phyloP scores from a whole-genome alignment of 805 yeast genomes.

The Blastobotrys robertii region DNA sequence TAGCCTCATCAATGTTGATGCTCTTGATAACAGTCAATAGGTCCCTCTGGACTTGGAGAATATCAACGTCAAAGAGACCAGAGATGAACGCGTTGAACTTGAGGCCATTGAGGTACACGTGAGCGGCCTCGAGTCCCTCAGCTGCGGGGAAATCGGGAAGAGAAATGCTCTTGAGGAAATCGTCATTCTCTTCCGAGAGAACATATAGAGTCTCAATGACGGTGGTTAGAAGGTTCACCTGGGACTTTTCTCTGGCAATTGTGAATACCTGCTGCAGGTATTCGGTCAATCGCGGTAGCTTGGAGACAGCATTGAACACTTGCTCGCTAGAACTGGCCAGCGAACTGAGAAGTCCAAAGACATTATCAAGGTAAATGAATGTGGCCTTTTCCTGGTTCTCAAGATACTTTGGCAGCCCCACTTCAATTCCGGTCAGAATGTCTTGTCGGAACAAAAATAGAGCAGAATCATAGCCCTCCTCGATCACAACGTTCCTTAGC shows the following conservation, averaged over 20 bases:
- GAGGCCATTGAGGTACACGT: conserved; percentile 22
- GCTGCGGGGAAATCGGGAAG: not conserved
- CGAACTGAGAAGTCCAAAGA: conserved; percentile 58
- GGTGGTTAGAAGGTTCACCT: conserved; percentile 1
- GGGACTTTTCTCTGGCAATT: not conserved
- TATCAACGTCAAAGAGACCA: conserved; percentile 3
- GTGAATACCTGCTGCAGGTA: conserved; percentile 10
- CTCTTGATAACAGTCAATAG: conserved; percentile 8
- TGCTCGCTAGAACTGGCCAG: conserved; percentile 55
- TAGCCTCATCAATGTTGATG: conserved; percentile 10
- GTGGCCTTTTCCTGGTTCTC: conserved; percentile 1
- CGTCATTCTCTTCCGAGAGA: conserved; percentile 22
- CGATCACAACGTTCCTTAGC: conserved; percentile 67
- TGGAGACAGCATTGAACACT: conserved; percentile 37
- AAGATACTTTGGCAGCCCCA: conserved; percentile 38
- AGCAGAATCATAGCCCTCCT: conserved; percentile 80
- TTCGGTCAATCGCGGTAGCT: conserved; percentile 16
- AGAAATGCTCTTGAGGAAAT: not conserved
- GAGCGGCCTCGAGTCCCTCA: conserved; percentile 7
- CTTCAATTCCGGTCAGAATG: conserved; percentile 54
- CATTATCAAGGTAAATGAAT: conserved; percentile 42
- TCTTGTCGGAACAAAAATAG: conserved; percentile 67
- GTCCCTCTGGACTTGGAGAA: conserved; percentile 10
- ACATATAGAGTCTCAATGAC: conserved; percentile 25
- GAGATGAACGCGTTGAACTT: conserved; percentile 19